Base-by-base conservation (phyloP, 345 rosid genomes). In the Salix purpurea region DNA sequence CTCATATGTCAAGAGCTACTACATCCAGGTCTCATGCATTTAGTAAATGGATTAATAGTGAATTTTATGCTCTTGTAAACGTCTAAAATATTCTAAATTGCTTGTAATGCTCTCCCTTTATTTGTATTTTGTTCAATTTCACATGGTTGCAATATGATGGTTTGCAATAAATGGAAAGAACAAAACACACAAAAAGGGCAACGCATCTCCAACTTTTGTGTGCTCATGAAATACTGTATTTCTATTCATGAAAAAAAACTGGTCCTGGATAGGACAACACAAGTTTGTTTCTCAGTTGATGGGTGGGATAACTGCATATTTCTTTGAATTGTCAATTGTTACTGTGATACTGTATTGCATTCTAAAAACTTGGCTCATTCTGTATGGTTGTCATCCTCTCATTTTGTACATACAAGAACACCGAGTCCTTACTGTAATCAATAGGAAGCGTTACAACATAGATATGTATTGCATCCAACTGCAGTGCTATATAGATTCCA, bases 1-100 rank as follows among this genome's bases (percentile, higher is more conserved):
- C 97, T 75, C 89, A 69, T 68, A 75, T 91, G 72, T 91, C 98
- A 70, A 87, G 84, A 77, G 95, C 94, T 52, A 87, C 98, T 67
- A 88, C 90, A 42, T 91, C 98, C 76, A 89, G 95, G 99, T 94
- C 75, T 84, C 65, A 54, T 73, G 58, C 32, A 23, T 56, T 42
- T 28, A 14, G 6, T 60, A 46, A 13, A 26, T 34, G 69, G 26
- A 61, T 8, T 7, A 42, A 23, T 62, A 16, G 34, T 32, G 30
- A 65, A 44, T 34, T 48, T 77, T 11, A 46, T 42, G 61, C 11
- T 44, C 10, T 26, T 26, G 7, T 28, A 21, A 16, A 21, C 2
- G 13, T 48, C 65, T n/a, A 14, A 14, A 2, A 46, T 30, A 26
- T 46, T 48, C 37, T 65, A 32, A 40, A 40, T 39, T 23, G 52